These are phyloP conservation scores for Phytophthora litchii DNA, from an alignment of 352 stramenopile genomes.

Conservation along the genomic window DNA sequence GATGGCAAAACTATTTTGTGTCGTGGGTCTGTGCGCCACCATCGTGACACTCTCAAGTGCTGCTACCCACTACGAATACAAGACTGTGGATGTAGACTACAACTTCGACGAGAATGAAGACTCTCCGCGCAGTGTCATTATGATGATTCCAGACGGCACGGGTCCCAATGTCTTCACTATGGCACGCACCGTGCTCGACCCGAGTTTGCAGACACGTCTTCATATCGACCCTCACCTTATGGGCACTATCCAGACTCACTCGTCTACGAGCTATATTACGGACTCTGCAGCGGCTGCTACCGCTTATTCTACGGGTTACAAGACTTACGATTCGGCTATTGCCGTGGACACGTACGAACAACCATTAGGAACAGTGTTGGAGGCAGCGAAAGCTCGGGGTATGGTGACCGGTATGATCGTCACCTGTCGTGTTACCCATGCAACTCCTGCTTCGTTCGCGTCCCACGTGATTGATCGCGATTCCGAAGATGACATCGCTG, in stretches of 20 bases:
- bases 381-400: constrained; percentile 61
- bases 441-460: constrained; percentile 61
- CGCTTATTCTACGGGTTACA: constrained; percentile 68
- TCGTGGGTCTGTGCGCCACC: constrained; percentile 15
- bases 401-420: constrained; percentile 77
- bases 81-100: constrained; percentile 69
- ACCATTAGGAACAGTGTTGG: constrained; percentile 62
- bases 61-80: constrained; percentile 57
- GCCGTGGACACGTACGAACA: constrained; percentile 62
- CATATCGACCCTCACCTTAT: constrained; percentile 66
- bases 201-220: constrained; percentile 53
- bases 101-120: constrained; percentile 54
- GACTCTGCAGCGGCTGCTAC: constrained; percentile 72
- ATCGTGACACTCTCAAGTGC: constrained; percentile 33
- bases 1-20: constrained; percentile 5
- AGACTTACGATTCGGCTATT: constrained; percentile 69
- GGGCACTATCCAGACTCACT: constrained; percentile 67
- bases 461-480: constrained; percentile 59
- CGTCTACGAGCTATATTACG: constrained; percentile 68
- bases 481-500: constrained; percentile 59
- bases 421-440: constrained; percentile 67
- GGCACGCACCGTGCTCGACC: constrained; percentile 60
- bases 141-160: constrained; percentile 79
- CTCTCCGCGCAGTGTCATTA: constrained; percentile 58
- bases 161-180: constrained; percentile 68